These are phyloP conservation scores for Aspergillus brasiliensis DNA, from an alignment of 2,329 filamentous ascomycete species.

Conservation along the genomic window DNA sequence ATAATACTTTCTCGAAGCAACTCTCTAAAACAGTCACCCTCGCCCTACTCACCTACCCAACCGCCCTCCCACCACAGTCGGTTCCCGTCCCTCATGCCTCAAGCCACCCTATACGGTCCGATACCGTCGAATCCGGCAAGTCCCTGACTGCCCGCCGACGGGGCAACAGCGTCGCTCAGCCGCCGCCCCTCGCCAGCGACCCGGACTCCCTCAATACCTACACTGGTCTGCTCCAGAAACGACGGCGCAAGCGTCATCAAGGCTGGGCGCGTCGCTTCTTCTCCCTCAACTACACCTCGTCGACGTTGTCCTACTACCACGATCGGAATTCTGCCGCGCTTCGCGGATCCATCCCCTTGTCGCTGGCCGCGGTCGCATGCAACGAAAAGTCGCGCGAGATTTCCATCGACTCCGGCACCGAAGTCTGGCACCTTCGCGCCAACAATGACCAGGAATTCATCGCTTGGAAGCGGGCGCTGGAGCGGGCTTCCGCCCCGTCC, in stretches of 20 bases:
- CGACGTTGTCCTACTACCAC: constrained; percentile 94
- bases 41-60: constrained; percentile 90
- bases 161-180: constrained; percentile 31
- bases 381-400: constrained; percentile 89
- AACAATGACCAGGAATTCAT: constrained; percentile 81
- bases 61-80: constrained; percentile 57
- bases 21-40: constrained; percentile 94
- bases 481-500: constrained; percentile 81
- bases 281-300: constrained; percentile 90
- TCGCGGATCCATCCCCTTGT: constrained; percentile 87
- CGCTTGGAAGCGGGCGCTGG: constrained; percentile 83
- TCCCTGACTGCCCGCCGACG: constrained; percentile 36
- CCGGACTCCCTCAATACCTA: constrained; percentile 61
- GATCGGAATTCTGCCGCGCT: constrained; percentile 90
- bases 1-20: constrained; percentile 98
- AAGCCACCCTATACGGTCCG: constrained; percentile 43
- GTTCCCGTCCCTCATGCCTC: constrained; percentile 48
- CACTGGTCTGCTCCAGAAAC: constrained; percentile 83
- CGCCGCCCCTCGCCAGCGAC: constrained; percentile 28
- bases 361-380: constrained; percentile 84
- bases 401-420: constrained; percentile 92
- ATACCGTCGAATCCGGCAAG: constrained; percentile 55
- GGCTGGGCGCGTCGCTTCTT: constrained; percentile 93
- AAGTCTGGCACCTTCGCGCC: constrained; percentile 92
- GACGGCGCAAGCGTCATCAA: constrained; percentile 88